Base-by-base conservation (phyloP, 257 asterid genomes). In the Capsicum pubescens region DNA sequence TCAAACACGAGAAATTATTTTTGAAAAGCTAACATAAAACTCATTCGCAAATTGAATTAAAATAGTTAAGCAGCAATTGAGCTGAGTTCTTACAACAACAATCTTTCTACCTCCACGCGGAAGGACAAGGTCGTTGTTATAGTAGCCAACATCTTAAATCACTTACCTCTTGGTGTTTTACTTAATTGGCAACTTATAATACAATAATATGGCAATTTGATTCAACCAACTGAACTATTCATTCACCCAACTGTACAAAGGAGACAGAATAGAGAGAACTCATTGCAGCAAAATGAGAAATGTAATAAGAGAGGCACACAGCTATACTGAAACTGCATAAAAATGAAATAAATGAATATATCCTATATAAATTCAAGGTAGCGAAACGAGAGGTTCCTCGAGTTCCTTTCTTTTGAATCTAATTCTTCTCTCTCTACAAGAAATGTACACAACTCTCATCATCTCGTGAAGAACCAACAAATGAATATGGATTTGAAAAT, bases 371-470 rank as follows among this genome's bases (percentile, higher is more conserved):
- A 54, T 77, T 76, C 81, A 76, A 76, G 4, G 63, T 76, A 76
- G 64, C 77, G 16, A 42, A 69, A 67, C 10, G 61, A 52, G 81
- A 74, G 46, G 61, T 50, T 74, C 13, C 80, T 74, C 36, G 0
- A 50, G 44, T 74, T 74, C 21, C 61, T 52, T 19, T 58, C 80
- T 66, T 82, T 14, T 4, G 26, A 11, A 82, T 35, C 67, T 82
- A 82, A 26, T 67, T 78, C 78, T 84, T 80, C 84, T 80, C 84
- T 80, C 83, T 82, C 86, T 83, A 87, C 79, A 78, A 80, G 64
- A 68, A 82, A 87, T 87, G 86, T 85, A 85, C 90, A 87, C 63
- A 70, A 67, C 80, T 79, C 76, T 57, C 61, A 8, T 74, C 80
- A 74, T 74, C 81, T 36, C 69, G 35, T 78, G 80, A 69, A 82